These are phyloP conservation scores for Botrytis pseudocinerea DNA, from an alignment of 2,329 filamentous ascomycete genomes.

Conservation along the genomic window DNA sequence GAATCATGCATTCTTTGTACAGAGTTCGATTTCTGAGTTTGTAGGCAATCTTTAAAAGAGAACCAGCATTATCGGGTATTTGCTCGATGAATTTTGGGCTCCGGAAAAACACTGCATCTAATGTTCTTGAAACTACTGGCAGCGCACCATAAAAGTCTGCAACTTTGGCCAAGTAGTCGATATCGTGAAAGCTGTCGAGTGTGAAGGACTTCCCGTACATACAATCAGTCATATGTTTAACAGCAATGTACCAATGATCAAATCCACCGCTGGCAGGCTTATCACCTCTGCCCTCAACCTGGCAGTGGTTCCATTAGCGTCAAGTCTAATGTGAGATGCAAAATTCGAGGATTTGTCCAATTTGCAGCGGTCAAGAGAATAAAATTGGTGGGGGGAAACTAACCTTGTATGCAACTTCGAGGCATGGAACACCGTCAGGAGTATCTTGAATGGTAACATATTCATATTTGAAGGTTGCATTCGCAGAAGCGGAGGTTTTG, in stretches of 20 bases:
- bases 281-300: not conserved
- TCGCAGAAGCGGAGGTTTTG: not conserved
- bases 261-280: not conserved
- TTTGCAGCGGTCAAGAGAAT: not conserved
- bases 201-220: not conserved
- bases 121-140: not conserved
- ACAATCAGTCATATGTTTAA: not conserved
- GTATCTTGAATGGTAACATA: not conserved
- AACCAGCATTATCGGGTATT: not conserved
- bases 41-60: not conserved
- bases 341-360: not conserved
- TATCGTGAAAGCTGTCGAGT: not conserved
- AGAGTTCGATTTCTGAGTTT: not conserved
- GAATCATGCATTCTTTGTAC: constrained; percentile 3
- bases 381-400: not conserved
- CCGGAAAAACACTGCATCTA: not conserved
- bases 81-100: not conserved
- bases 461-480: not conserved
- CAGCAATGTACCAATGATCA: not conserved
- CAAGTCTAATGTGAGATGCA: not conserved
- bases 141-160: not conserved
- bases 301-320: not conserved
- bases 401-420: not conserved
- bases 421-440: not conserved
- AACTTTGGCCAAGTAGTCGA: not conserved